Evolutionary conservation across 2,329 filamentous ascomycete genomes (phyloP), one percentile per base, ranked within the genome.

Genomic region (Leptographium radiaticola): DNA sequence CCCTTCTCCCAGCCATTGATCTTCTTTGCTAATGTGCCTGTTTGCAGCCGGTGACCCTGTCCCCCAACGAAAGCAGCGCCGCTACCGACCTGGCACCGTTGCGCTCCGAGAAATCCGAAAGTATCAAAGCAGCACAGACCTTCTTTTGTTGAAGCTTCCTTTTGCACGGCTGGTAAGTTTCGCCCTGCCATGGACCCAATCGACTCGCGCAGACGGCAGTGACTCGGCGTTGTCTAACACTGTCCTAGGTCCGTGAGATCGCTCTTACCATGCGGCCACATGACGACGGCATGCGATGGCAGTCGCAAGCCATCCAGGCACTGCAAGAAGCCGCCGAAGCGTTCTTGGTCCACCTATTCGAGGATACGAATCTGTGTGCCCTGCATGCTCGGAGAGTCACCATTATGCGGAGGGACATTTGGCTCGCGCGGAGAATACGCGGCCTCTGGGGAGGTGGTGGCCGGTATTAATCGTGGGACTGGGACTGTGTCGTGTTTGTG

Each of bases 321-420:
- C 77, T 97, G 3, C 91, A 97, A 71, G 91, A 97, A 75, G 89
- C 91, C 15, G 82, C 90, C n/a, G 91, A 97, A 72, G 91, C 91
- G 6, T 97, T 95, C 70, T 77, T 97, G 61, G 87, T 97, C 56
- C 90, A 95, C 66, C 75, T 97, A n/a, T 96, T 97, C 65, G 90
- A 96, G 68, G 89, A 95, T 70, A 88, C 88, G 60, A 96, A 97
- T 72, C 79, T 97, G 44, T 96, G 91, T 72, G 93, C 91, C 58
- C 90, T 97, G 62, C 91, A 97, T 71, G 93, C 91, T 58, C 96
- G 95, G 74, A 79, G 91, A 67, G 89, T 97, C 52, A 97, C 91
- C 42, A 95, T 96, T 63, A 91, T 95, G 87, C 89, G 93, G 70
- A 95, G 95, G 73, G 93, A 97, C 70, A 95, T 98, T 63, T 91